Conservation (phyloP, 176 grass and related monocot genomes). For the Canna indica region DNA sequence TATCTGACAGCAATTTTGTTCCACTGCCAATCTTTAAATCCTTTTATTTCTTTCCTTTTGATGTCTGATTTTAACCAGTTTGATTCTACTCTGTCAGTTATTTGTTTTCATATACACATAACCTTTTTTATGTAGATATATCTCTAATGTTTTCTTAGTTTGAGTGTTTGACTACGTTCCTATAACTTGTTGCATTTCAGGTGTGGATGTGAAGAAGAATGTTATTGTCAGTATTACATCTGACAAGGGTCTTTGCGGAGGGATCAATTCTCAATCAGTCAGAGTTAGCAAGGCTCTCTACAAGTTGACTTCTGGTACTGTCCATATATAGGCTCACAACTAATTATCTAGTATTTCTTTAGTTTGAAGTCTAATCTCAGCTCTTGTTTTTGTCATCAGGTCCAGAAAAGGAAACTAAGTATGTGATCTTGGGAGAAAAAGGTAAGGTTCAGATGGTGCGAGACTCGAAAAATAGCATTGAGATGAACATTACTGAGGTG, state of each 20-base stretch:
- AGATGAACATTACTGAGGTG: conserved; percentile 49
- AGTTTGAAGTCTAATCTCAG: conserved; percentile 5
- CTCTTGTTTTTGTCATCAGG: conserved; percentile 30
- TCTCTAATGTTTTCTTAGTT: not conserved
- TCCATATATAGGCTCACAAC: not conserved
- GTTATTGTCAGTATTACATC: conserved; percentile 76
- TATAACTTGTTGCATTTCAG: conserved; percentile 34
- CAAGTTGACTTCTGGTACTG: conserved; percentile 67
- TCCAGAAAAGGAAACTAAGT: conserved; percentile 81
- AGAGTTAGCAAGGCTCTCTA: conserved; percentile 92
- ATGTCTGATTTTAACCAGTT: not conserved
- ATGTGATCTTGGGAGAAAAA: conserved; percentile 86
- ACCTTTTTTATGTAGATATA: not conserved
- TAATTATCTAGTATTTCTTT: conserved; percentile 3
- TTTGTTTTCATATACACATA: not conserved
- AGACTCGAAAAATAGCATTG: conserved; percentile 60
- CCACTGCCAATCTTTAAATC: not conserved
- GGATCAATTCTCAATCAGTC: conserved; percentile 88
- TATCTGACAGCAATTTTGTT: not conserved
- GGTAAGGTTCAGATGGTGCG: conserved; percentile 84
- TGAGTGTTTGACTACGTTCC: not conserved
- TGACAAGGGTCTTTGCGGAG: conserved; percentile 95
- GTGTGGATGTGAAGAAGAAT: conserved; percentile 89
- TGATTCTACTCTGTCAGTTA: not conserved
- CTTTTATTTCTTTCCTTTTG: not conserved